Conservation (phyloP, 2,329 filamentous ascomycete genomes). For the Diplodia scrobiculata region DNA sequence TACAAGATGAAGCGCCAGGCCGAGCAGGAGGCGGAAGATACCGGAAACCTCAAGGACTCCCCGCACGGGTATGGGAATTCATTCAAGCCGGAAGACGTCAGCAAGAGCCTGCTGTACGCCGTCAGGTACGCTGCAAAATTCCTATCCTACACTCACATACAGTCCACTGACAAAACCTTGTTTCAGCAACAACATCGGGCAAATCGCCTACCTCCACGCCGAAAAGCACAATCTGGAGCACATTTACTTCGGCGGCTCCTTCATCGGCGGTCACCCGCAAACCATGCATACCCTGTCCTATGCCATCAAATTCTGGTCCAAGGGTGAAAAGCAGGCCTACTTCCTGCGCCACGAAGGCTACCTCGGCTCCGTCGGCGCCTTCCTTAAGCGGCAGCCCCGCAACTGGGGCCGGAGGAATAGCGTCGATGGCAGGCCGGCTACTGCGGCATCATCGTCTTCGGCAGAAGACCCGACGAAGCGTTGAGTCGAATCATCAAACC, state of each 20-base stretch:
- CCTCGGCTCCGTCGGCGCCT: constrained; percentile 88
- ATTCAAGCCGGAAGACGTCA: constrained; percentile 84
- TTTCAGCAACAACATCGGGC: constrained; percentile 88
- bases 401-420: constrained; percentile 89
- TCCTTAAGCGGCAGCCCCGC: constrained; percentile 82
- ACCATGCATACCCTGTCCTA: constrained; percentile 98
- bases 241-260: constrained; percentile 97
- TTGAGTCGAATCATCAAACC: neutral
- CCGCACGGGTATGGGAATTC: constrained; percentile 47
- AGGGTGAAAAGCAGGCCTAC: constrained; percentile 90
- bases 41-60: constrained; percentile 51
- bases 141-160: neutral
- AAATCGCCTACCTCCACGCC: constrained; percentile 95
- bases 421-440: constrained; percentile 54
- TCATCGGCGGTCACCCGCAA: constrained; percentile 92
- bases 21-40: constrained; percentile 75
- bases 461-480: neutral
- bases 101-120: constrained; percentile 86
- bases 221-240: constrained; percentile 88
- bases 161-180: neutral
- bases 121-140: constrained; percentile 58
- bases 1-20: constrained; percentile 88
- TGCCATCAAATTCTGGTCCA: constrained; percentile 96
- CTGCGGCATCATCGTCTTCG: neutral
- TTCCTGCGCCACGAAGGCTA: constrained; percentile 96